A percentile compares a stretch with the other conserved stretches of the same genome.
phyloP scores from a whole-genome alignment of 2,329 filamentous ascomycete genomes.

The Graphilbum sp. region DNA sequence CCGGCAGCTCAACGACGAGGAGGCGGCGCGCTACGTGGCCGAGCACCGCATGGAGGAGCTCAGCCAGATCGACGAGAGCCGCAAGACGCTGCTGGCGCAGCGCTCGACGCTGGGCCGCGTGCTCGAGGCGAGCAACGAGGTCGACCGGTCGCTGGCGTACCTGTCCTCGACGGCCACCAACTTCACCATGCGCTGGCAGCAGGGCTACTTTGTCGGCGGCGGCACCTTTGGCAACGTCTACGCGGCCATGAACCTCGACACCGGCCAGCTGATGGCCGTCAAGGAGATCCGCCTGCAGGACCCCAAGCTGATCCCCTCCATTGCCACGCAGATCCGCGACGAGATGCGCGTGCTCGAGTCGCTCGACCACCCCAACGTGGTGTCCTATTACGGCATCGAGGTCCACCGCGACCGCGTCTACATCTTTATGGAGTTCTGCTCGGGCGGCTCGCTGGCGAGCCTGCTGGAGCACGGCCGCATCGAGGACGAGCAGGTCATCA shows the following conservation, averaged over 20 bases:
- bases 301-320: conserved; percentile 85
- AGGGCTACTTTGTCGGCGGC: conserved; percentile 94
- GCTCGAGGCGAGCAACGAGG: conserved; percentile 86
- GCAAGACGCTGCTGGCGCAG: conserved; percentile 68
- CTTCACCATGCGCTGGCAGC: conserved; percentile 91
- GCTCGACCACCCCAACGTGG: conserved; percentile 91
- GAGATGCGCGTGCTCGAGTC: conserved; percentile 96
- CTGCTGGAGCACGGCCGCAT: conserved; percentile 91
- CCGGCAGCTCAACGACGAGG: conserved; percentile 53
- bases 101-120: conserved; percentile 79
- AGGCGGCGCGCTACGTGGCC: conserved; percentile 58
- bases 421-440: conserved; percentile 99
- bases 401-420: conserved; percentile 98
- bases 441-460: conserved; percentile 77
- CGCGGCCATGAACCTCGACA: conserved; percentile 91
- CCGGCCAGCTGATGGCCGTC: conserved; percentile 91
- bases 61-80: conserved; percentile 56
- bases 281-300: conserved; percentile 97
- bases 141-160: conserved; percentile 85
- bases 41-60: conserved; percentile 62
- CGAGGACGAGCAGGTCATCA: conserved; percentile 93
- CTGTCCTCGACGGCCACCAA: conserved; percentile 90
- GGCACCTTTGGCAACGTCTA: conserved; percentile 97
- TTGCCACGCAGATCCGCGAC: conserved; percentile 85
- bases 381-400: conserved; percentile 95